phyloP scores from a whole-genome alignment of 2,329 filamentous ascomycete genomes.

The Dissoconium aciculare region DNA sequence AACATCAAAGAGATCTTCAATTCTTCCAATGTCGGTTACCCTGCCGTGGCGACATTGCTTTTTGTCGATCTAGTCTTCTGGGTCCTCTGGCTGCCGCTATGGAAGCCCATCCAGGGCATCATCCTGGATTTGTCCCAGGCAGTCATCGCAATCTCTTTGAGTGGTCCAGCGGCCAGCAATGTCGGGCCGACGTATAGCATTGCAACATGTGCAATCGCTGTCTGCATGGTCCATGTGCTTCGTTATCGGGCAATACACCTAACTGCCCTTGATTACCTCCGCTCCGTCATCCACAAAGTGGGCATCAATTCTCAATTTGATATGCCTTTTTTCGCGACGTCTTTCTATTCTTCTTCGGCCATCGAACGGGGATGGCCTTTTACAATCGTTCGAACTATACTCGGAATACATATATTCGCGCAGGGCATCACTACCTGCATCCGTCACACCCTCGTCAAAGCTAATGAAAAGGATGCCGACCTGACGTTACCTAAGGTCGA shows the following conservation, averaged over 20 bases:
- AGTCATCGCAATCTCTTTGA: conserved; percentile 80
- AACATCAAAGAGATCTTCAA: conserved; percentile 87
- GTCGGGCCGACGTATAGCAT: conserved; percentile 58
- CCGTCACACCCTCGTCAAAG: conserved; percentile 22
- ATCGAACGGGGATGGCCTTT: conserved; percentile 21
- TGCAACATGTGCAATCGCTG: conserved; percentile 54
- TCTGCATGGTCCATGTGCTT: conserved; percentile 38
- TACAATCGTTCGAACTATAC: conserved; percentile 20
- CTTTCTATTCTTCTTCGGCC: conserved; percentile 16
- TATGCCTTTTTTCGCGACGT: conserved; percentile 18
- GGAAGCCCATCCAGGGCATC: conserved; percentile 74
- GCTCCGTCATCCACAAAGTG: conserved; percentile 23
- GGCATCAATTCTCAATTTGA: conserved; percentile 20
- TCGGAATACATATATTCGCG: conserved; percentile 25
- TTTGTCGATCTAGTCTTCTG: conserved; percentile 75
- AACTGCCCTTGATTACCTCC: conserved; percentile 24
- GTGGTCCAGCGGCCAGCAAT: conserved; percentile 58
- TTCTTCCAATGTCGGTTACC: conserved; percentile 61
- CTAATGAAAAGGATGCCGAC: conserved; percentile 21
- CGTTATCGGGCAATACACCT: conserved; percentile 37
- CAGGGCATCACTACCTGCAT: conserved; percentile 24
- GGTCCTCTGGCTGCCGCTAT: conserved; percentile 66
- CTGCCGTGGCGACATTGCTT: conserved; percentile 69
- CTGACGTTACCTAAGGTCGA: conserved; percentile 17
- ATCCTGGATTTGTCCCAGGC: conserved; percentile 83